Percentiles rank a stretch among this genome's conserved stretches.
Conservation (phyloP, 179 eudicot genomes). For the Spinacia oleracea region DNA sequence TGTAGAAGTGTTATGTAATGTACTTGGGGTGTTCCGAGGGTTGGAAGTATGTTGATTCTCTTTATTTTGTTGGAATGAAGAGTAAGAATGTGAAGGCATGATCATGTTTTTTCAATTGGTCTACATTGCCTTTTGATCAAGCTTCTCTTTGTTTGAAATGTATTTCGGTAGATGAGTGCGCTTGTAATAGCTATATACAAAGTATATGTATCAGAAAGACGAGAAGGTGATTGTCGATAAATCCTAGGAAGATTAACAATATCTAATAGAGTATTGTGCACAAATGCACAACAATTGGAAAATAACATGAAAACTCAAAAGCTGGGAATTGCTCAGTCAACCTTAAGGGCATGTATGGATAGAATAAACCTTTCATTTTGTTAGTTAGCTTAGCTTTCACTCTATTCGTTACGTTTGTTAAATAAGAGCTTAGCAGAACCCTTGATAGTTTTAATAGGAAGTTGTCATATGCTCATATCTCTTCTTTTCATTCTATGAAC, state of each 20-base stretch:
- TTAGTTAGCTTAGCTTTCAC: neutral
- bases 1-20: neutral
- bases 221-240: neutral
- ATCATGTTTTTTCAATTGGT: neutral
- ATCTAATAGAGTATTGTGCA: too few species aligned
- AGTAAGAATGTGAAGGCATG: neutral
- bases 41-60: neutral
- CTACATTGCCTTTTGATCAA: neutral
- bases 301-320: neutral
- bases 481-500: neutral
- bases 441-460: neutral
- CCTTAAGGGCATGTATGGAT: neutral
- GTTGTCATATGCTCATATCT: slow-evolving; percentile 7
- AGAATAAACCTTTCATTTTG: neutral
- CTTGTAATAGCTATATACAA: neutral
- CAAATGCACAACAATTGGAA: neutral
- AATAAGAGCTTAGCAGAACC: too few species aligned
- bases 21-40: neutral
- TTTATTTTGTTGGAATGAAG: neutral
- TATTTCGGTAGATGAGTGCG: neutral
- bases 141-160: neutral
- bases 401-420: neutral
- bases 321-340: neutral
- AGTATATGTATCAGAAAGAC: neutral
- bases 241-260: neutral